phyloP scores from a whole-genome alignment of 148 eudicot genomes.

The Silene latifolia region DNA sequence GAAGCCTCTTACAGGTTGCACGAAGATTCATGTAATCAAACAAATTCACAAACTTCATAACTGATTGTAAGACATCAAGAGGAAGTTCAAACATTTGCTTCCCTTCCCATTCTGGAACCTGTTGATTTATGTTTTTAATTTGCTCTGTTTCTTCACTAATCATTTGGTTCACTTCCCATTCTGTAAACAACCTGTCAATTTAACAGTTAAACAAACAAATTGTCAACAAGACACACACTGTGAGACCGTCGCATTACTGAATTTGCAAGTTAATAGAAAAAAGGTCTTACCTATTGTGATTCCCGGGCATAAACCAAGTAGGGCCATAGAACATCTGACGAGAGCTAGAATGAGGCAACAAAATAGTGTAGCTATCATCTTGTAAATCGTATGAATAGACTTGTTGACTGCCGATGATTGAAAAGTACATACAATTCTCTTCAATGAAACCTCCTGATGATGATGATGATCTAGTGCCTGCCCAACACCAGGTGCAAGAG shows the following conservation, averaged over 20 bases:
- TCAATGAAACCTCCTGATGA: not conserved
- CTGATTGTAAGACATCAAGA: not conserved
- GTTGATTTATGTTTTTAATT: not conserved
- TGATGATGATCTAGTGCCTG: not conserved
- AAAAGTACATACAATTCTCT: slow-evolving; percentile 14
- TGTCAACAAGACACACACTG: too few species aligned
- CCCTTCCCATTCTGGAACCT: not conserved
- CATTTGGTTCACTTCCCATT: not conserved
- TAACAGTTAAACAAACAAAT: not conserved
- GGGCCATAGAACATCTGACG: not conserved
- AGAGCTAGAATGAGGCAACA: not conserved
- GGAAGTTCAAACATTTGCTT: too few species aligned
- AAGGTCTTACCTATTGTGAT: slow-evolving; percentile 7
- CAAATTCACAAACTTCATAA: not conserved
- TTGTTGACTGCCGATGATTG: not conserved
- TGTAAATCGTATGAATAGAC: not conserved
- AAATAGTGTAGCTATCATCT: not conserved
- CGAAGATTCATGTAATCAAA: slow-evolving; percentile 16
- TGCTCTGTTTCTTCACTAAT: not conserved
- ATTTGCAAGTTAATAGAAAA: not conserved
- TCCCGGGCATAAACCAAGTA: slow-evolving; percentile 5
- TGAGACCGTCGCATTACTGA: too few species aligned
- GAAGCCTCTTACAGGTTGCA: not conserved
- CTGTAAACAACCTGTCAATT: not conserved
- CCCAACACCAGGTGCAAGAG: not conserved